Conservation (phyloP, 2,329 filamentous ascomycete species). For the Colletotrichum sp. region DNA sequence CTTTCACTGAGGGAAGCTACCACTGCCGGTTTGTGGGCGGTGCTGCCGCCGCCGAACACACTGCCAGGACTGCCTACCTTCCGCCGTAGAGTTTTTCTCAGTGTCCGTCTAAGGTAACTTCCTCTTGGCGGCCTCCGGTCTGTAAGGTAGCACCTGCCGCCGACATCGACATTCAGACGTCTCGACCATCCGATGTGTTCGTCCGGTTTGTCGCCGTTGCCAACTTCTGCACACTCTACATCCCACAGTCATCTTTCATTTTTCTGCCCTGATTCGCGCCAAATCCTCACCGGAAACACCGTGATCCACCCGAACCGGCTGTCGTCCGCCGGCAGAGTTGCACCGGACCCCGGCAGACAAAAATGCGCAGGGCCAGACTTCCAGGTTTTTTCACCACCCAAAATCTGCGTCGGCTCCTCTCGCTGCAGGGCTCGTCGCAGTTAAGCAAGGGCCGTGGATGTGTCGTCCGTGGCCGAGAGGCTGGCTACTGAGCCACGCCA, state of each 20-base stretch:
- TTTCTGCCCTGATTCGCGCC: slow-evolving; percentile 12
- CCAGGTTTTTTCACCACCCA: slow-evolving; percentile 9
- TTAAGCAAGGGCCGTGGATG: neutral
- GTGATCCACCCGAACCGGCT: neutral
- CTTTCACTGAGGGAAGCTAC: neutral
- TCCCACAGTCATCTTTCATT: neutral
- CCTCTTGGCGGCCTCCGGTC: slow-evolving; percentile 8
- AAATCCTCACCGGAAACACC: slow-evolving; percentile 3
- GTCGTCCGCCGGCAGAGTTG: slow-evolving; percentile 10
- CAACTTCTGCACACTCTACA: neutral
- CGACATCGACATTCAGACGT: neutral
- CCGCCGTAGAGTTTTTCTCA: neutral
- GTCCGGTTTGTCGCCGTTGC: neutral
- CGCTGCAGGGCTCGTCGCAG: slow-evolving; percentile 9
- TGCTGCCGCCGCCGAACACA: neutral
- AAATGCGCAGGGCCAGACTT: neutral
- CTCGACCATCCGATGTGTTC: neutral
- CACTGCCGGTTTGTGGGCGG: neutral
- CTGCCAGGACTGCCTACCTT: neutral
- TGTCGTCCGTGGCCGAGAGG: neutral
- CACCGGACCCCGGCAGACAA: slow-evolving; percentile 1
- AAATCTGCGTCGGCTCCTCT: neutral
- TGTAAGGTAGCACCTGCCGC: neutral
- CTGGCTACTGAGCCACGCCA: neutral
- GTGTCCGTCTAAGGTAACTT: neutral